These are phyloP conservation scores for Pseudocercospora musae DNA, from an alignment of 2,329 filamentous ascomycete genomes.

Conservation along the genomic window DNA sequence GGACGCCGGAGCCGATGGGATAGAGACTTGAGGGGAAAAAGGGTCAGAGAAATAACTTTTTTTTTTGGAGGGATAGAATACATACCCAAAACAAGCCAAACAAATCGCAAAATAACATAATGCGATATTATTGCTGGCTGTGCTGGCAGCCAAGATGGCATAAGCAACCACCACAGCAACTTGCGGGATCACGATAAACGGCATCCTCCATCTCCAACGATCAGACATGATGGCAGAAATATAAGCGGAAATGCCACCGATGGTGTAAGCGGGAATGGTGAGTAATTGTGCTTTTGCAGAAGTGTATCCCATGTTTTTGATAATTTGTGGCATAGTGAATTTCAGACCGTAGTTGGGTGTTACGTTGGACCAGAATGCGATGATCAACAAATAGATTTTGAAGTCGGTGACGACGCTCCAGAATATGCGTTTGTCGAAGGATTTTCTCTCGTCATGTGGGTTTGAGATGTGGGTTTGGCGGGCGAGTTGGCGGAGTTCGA, in stretches of 20 bases:
- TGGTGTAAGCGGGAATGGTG: slow-evolving; percentile 32
- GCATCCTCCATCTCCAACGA: slow-evolving; percentile 30
- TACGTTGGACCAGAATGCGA: slow-evolving; percentile 34
- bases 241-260: slow-evolving; percentile 31
- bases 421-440: not conserved
- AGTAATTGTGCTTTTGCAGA: slow-evolving; percentile 26
- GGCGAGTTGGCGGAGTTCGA: slow-evolving; percentile 10
- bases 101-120: slow-evolving; percentile 28
- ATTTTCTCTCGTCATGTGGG: not conserved
- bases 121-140: slow-evolving; percentile 9
- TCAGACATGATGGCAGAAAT: slow-evolving; percentile 26
- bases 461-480: not conserved
- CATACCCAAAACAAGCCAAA: slow-evolving; percentile 27
- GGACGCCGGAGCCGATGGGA: no score
- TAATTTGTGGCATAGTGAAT: slow-evolving; percentile 20
- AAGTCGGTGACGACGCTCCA: slow-evolving; percentile 46
- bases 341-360: slow-evolving; percentile 7
- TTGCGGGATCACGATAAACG: slow-evolving; percentile 28
- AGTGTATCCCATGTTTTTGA: slow-evolving; percentile 16
- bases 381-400: slow-evolving; percentile 46
- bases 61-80: no score
- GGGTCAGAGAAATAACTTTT: no score
- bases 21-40: no score
- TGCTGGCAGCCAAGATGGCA: slow-evolving; percentile 26
- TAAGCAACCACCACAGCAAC: slow-evolving; percentile 27